A percentile compares a stretch with the other conserved stretches of the same genome.
These are phyloP conservation scores for Silene vulgaris DNA, from an alignment of 179 eudicot species.

Conservation along the genomic window DNA sequence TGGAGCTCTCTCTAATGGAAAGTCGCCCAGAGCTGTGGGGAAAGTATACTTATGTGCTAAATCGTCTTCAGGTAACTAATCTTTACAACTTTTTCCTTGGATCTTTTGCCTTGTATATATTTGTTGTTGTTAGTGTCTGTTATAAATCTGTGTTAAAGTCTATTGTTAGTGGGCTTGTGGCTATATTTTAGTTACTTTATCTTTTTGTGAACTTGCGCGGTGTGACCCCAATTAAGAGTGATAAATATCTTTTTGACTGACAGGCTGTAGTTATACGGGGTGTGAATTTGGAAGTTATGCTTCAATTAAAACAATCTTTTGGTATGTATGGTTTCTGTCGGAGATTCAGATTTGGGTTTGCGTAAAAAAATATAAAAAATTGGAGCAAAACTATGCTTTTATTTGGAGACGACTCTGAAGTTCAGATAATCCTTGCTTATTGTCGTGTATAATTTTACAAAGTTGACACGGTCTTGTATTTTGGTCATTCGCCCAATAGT, in stretches of 20 bases:
- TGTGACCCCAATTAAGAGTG: not conserved
- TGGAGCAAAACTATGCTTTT: too few relatives aligned
- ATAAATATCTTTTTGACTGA: not conserved
- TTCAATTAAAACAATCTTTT: not conserved
- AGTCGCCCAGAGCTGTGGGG: constrained; percentile 99
- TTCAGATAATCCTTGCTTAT: too few relatives aligned
- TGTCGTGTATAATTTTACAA: too few relatives aligned
- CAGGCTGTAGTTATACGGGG: not conserved
- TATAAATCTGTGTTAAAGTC: not conserved
- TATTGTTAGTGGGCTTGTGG: not conserved
- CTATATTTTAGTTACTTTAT: not conserved
- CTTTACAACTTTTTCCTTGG: not conserved
- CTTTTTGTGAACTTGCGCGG: not conserved
- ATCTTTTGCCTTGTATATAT: not conserved
- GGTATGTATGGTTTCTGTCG: not conserved
- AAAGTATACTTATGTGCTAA: constrained; percentile 86
- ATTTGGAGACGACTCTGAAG: too few relatives aligned
- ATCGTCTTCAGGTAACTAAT: constrained; percentile 84
- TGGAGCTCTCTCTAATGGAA: constrained; percentile 94
- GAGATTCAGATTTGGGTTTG: not conserved
- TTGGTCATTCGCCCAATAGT: too few relatives aligned
- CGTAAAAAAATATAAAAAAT: too few relatives aligned
- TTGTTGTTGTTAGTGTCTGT: constrained; percentile 1
- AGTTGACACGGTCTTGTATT: too few relatives aligned
- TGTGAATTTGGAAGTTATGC: too few relatives aligned